Evolutionary conservation across 2,329 filamentous ascomycete species (phyloP), one percentile per base, ranked within the genome.

Genomic region (Chrysoporthe austroafricana): DNA sequence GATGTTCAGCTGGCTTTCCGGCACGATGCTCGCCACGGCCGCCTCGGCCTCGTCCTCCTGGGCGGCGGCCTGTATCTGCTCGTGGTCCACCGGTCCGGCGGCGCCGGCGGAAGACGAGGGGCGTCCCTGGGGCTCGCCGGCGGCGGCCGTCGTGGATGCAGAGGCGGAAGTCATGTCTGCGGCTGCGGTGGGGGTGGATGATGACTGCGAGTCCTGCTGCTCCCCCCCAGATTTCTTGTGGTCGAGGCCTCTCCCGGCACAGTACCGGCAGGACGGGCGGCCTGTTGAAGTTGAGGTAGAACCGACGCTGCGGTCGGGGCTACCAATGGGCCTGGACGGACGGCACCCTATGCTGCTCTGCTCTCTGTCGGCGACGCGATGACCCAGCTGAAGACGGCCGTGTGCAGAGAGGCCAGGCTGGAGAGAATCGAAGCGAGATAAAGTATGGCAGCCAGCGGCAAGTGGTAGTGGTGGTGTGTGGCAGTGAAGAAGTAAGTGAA

Each of bases 1-100:
- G 16, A 57, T 64, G 8, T 64, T 52, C 44, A 70, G 50, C 56
- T 70, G 69, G 9, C 66, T 66, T n/a, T 68, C 66, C 21, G 68
- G 58, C 26, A 70, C 60, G 48, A 69, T 64, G 64, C 63, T 66
- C n/a, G 62, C 39, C n/a, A 62, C 16, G 3, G 68, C 62, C 1
- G 52, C 42, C 34, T 26, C 26, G 26, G 58, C 34, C 26, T 58
- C 62, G 50, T 65, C 66, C 46, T 62, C 65, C 1, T 63, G 59
- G 4, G 59, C 21, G 34, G 26, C 42, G 5, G 46, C 39, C 18
- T 62, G 58, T 26, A 50, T 34, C 11, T 63, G 54, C 6, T 65
- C 52, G 44, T 62, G 44, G 34, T 68, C 65, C 59, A 68, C 63
- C 1, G 44, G 42, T 9, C 63, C 68, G 9, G 42, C 18, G 26